Conservation (phyloP, 192 early-diverging fungal genomes). For the Coemansia asiatica region DNA sequence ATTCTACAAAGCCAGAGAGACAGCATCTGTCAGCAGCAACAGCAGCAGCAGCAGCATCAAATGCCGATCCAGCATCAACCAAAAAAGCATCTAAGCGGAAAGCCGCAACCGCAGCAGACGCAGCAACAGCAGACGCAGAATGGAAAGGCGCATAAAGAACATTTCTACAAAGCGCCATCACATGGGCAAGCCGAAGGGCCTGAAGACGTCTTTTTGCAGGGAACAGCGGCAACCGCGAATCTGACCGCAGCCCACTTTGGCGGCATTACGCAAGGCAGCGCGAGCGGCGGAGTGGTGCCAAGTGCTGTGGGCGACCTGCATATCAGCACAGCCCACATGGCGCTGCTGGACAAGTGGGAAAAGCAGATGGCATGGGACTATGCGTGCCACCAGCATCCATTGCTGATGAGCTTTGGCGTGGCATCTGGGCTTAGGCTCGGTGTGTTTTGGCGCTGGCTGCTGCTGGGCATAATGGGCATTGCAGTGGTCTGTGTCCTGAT, state of each 20-base stretch:
- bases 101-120: neutral
- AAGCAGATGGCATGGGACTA: conserved; percentile 48
- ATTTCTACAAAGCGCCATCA: neutral
- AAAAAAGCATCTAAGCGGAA: neutral
- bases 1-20: neutral
- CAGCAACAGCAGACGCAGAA: neutral
- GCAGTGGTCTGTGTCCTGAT: conserved; percentile 27
- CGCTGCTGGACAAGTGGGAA: conserved; percentile 25
- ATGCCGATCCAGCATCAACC: neutral
- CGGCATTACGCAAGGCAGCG: conserved; percentile 3
- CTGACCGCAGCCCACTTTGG: neutral
- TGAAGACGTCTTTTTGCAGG: neutral
- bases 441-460: conserved; percentile 33
- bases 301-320: conserved; percentile 15
- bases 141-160: neutral
- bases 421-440: conserved; percentile 32
- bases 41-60: conserved; percentile 7
- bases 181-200: neutral
- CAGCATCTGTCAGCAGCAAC: neutral
- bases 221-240: neutral
- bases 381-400: conserved; percentile 42
- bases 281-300: neutral
- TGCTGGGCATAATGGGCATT: conserved; percentile 23
- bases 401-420: conserved; percentile 40
- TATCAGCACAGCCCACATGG: conserved; percentile 19